Evolutionary conservation across 2,329 filamentous ascomycete genomes (phyloP).

Genomic region (Botrytis paeoniae): DNA sequence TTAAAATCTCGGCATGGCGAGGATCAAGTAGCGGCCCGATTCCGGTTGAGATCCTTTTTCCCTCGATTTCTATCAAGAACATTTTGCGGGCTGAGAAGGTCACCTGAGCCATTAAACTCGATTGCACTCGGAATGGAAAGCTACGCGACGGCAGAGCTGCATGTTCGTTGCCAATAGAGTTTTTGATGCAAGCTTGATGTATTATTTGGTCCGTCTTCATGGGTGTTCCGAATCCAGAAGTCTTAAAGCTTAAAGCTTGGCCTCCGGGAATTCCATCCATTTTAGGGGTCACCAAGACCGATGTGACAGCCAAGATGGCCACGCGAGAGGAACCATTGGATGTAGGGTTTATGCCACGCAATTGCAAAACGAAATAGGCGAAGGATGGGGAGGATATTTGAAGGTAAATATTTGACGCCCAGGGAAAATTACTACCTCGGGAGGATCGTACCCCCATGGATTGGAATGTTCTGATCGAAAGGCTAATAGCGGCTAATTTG

Average conservation of each 20-base stretch:
- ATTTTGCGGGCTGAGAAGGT: neutral
- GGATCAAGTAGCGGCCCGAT: neutral
- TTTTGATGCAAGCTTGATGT: slow-evolving; percentile 1
- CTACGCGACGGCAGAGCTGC: slow-evolving; percentile 8
- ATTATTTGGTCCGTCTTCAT: neutral
- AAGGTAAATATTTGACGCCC: neutral
- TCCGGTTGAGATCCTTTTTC: neutral
- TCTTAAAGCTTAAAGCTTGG: neutral
- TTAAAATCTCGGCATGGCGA: neutral
- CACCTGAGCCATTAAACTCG: neutral
- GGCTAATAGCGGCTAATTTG: slow-evolving; percentile 9
- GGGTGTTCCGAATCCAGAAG: neutral
- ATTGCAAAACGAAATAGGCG: neutral
- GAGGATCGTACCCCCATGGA: slow-evolving; percentile 1
- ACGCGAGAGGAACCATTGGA: slow-evolving; percentile 6
- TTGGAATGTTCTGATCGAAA: neutral
- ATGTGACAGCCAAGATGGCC: neutral
- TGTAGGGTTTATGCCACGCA: neutral
- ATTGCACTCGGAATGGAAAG: neutral
- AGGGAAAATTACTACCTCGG: neutral
- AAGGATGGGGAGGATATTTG: slow-evolving; percentile 8
- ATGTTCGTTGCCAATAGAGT: neutral
- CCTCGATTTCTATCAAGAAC: neutral
- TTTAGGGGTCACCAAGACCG: neutral
- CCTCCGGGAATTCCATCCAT: neutral